Evolutionary conservation across 1,284 basidiomycete species (phyloP).

Genomic region (Sporisorium sorghi): DNA sequence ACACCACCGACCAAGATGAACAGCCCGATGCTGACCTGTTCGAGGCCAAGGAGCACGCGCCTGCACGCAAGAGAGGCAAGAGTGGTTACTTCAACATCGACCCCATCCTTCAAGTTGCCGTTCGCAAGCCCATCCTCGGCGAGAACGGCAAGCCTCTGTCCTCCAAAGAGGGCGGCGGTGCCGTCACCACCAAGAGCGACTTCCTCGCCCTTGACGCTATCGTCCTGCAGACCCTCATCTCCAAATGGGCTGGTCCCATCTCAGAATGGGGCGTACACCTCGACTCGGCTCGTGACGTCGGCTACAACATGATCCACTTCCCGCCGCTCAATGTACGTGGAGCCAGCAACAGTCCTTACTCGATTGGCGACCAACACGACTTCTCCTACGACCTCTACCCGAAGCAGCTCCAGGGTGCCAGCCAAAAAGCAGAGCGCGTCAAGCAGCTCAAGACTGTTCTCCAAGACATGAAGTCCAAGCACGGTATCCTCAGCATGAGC

Average conservation of each 20-base stretch:
- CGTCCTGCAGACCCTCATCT: conserved; percentile 61
- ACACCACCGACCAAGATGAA: conserved; percentile 42
- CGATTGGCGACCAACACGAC: conserved; percentile 61
- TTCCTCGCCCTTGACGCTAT: conserved; percentile 58
- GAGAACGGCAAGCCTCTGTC: conserved; percentile 26
- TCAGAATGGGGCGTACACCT: conserved; percentile 58
- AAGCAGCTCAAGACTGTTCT: conserved; percentile 44
- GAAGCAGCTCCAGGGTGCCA: conserved; percentile 24
- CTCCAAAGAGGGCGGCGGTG: conserved; percentile 48
- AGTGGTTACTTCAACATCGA: conserved; percentile 65
- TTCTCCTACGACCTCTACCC: conserved; percentile 60
- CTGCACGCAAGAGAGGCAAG: conserved; percentile 39
- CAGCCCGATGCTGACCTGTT: conserved; percentile 22
- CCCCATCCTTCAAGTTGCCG: conserved; percentile 54
- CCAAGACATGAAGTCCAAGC: conserved; percentile 49
- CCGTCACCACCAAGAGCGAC: conserved; percentile 26
- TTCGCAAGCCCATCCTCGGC: conserved; percentile 50
- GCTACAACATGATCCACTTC: conserved; percentile 67
- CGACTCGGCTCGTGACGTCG: conserved; percentile 56
- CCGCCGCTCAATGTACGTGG: conserved; percentile 62
- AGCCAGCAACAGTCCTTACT: conserved; percentile 61
- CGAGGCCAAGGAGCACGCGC: conserved; percentile 16
- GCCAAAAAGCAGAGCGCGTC: conserved; percentile 43
- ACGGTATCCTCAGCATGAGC: conserved; percentile 63
- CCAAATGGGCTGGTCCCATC: conserved; percentile 66